Evolutionary conservation across 108 stramenopile genomes (phyloP), one percentile per base, ranked within the genome.

Genomic region (Nitzschia inconspicua): DNA sequence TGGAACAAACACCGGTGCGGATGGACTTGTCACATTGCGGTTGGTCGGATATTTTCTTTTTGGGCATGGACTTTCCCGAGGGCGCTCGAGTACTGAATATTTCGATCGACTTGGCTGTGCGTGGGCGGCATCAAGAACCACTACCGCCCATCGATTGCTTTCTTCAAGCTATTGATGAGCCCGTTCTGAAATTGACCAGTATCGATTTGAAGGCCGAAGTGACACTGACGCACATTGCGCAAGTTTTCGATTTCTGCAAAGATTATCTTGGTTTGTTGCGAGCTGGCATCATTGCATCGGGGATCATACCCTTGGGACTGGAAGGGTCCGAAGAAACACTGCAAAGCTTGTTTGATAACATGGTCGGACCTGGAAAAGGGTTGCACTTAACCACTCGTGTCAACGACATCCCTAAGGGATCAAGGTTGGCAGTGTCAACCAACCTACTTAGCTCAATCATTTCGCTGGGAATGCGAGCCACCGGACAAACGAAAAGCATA

Each of bases 31-130:
- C 68, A 32, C 79, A 84, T 60, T 77, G 73, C 30, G 73, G 78
- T 37, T 84, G 83, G 83, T 72, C 73, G 5, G 83, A 84, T 59
- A 84, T 84, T 16, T 84, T 84, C 66, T 84, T 84, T 49, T 47
- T 84, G 24, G 75, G 76, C 8, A 84, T 84, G 83, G 83, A 84
- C 37, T 78, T 56, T 57, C 83, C 83, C 36, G 79, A 80, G 64
- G 76, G 69, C 24, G 83, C 83, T 19, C 64, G 79, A 13, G 83
- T 84, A 0, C 44, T 84, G 49, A 84, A 84, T 57, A 66, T 60
- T 9, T 80, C 79, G 1, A 60, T 84, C 23, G 73, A 84, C 37
- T 52, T 84, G 43, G 68, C 76, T 19, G 82, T 84, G 3, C 57
- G 39, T 27, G 59, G 44, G 10, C 20, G 35, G 7, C 47, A 75